phyloP scores from a whole-genome alignment of 257 asterid species.

The Leonotis leonurus region DNA sequence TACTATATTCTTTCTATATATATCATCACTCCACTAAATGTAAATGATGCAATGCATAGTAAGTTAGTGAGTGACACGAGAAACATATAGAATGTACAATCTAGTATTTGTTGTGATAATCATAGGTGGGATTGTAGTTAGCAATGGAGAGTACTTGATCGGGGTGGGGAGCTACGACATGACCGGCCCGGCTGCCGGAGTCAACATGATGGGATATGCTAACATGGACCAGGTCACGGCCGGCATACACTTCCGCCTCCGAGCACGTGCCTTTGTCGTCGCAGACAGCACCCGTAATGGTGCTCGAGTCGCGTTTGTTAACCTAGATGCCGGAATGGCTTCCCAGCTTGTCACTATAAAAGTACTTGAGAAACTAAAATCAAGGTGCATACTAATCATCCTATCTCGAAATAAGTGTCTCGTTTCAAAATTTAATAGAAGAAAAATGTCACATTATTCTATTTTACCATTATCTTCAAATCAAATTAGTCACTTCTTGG shows the following conservation, averaged over 20 bases:
- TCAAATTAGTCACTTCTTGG: too few relatives aligned
- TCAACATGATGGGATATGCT: slow-evolving; percentile 67
- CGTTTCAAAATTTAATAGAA: too few relatives aligned
- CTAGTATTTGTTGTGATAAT: not conserved
- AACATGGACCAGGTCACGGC: slow-evolving; percentile 43
- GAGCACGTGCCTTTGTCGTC: slow-evolving; percentile 43
- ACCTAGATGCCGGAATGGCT: slow-evolving; percentile 69
- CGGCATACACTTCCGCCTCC: slow-evolving; percentile 50
- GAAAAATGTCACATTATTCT: too few relatives aligned
- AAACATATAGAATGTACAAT: not conserved
- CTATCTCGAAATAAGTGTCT: too few relatives aligned
- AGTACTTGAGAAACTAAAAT: slow-evolving; percentile 36
- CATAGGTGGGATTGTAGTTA: not conserved
- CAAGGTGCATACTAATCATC: slow-evolving; percentile 38
- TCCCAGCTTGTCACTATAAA: slow-evolving; percentile 57
- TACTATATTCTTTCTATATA: not conserved
- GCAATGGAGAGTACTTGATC: slow-evolving; percentile 21
- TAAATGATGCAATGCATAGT: not conserved
- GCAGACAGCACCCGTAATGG: slow-evolving; percentile 30
- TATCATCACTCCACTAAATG: not conserved
- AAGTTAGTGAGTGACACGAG: too few relatives aligned
- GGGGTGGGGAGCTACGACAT: slow-evolving; percentile 62
- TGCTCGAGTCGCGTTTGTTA: slow-evolving; percentile 39
- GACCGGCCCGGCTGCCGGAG: slow-evolving; percentile 73
- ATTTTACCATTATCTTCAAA: too few relatives aligned